A percentile compares a stretch with the other conserved stretches of the same genome.
These are phyloP conservation scores for Chytriomyces confervae DNA, from an alignment of 192 early-diverging fungal species.

Conservation along the genomic window DNA sequence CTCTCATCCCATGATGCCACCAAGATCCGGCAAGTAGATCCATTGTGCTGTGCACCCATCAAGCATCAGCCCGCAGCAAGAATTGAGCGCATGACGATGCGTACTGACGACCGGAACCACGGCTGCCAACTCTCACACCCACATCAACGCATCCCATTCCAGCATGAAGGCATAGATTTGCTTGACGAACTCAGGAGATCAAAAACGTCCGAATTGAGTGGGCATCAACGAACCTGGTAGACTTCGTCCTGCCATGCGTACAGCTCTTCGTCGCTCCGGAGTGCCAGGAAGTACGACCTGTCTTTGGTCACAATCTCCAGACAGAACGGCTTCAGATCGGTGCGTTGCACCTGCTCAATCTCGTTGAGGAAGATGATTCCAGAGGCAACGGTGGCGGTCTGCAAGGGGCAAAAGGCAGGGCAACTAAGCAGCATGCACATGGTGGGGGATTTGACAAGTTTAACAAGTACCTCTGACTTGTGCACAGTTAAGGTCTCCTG, in stretches of 20 bases:
- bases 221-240: slow-evolving; percentile 69
- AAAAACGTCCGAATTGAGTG: no score
- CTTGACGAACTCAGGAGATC: no score
- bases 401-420: not conserved
- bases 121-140: no score
- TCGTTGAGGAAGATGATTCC: slow-evolving; percentile 92
- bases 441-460: slow-evolving; percentile 54
- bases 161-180: no score
- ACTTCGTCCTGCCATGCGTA: slow-evolving; percentile 99
- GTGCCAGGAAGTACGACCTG: slow-evolving; percentile 88
- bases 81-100: no score
- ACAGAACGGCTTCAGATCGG: slow-evolving; percentile 90
- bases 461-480: slow-evolving; percentile 80
- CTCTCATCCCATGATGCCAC: no score
- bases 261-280: slow-evolving; percentile 94
- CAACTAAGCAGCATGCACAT: slow-evolving; percentile 28
- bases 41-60: no score
- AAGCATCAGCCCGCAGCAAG: no score
- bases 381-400: slow-evolving; percentile 47
- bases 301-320: slow-evolving; percentile 94
- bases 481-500: slow-evolving; percentile 91
- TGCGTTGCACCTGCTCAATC: slow-evolving; percentile 83
- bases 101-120: no score
- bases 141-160: no score
- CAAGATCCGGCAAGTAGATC: no score